A percentile compares a stretch with the other conserved stretches of the same genome.
These are phyloP conservation scores for Tuber indicum DNA, from an alignment of 495 filamentous ascomycete genomes.

Conservation along the genomic window DNA sequence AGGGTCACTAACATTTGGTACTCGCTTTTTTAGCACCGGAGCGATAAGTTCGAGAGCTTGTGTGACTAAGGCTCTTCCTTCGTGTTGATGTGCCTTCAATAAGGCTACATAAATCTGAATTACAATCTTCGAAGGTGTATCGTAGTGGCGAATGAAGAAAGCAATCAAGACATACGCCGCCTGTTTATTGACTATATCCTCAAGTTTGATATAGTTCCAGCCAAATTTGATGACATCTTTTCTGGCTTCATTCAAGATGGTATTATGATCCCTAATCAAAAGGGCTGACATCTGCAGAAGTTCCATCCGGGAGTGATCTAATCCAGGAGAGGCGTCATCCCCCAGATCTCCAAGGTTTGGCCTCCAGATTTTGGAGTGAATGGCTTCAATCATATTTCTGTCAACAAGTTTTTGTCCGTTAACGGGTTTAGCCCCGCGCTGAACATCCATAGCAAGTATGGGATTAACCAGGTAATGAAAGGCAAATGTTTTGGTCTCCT, in stretches of 20 bases:
- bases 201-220: conserved; percentile 95
- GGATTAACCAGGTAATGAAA: conserved; percentile 92
- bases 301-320: conserved; percentile 95
- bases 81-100: conserved; percentile 86
- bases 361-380: conserved; percentile 91
- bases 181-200: conserved; percentile 98
- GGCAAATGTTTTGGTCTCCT: conserved; percentile 86
- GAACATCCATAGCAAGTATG: conserved; percentile 91
- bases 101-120: conserved; percentile 87
- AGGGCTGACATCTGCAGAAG: conserved; percentile 88
- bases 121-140: conserved; percentile 92
- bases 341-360: conserved; percentile 73
- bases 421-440: conserved; percentile 45
- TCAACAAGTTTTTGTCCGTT: conserved; percentile 74
- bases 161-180: conserved; percentile 94
- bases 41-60: conserved; percentile 92
- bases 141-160: conserved; percentile 95
- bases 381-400: conserved; percentile 77
- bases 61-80: conserved; percentile 84
- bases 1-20: conserved; percentile 49
- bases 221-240: conserved; percentile 99
- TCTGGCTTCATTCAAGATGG: conserved; percentile 75
- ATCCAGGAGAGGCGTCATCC: conserved; percentile 76
- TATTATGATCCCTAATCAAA: conserved; percentile 85
- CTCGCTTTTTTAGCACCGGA: conserved; percentile 78